Evolutionary conservation across 192 early-diverging fungal genomes (phyloP).

Genomic region (Backusella parvicylindrica): DNA sequence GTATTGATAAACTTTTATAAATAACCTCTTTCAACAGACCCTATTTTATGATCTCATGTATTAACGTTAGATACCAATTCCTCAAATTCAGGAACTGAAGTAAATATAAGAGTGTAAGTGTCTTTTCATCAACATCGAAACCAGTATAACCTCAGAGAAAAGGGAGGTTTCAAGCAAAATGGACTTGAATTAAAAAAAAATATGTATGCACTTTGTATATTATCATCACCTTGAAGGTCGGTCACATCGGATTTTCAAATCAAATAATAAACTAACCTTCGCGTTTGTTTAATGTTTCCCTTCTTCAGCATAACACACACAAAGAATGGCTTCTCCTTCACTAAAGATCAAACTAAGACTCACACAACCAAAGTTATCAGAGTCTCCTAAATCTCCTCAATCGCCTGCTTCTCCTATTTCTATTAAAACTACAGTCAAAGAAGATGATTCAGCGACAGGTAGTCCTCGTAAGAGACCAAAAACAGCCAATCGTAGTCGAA

Average conservation of each 20-base stretch:
- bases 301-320: not conserved
- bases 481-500: not conserved
- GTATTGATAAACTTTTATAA: no score
- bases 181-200: no score
- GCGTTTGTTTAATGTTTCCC: not conserved
- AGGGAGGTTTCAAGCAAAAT: no score
- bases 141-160: no score
- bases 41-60: no score
- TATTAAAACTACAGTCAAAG: not conserved
- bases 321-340: slow-evolving; percentile 6
- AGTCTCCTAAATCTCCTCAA: slow-evolving; percentile 6
- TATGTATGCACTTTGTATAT: no score
- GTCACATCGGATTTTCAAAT: slow-evolving; percentile 4
- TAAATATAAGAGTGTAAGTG: no score
- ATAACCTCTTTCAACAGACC: no score
- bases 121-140: no score
- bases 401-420: not conserved
- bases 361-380: not conserved
- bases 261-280: not conserved
- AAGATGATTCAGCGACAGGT: not conserved
- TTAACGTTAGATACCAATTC: no score
- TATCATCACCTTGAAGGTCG: not conserved
- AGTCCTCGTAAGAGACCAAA: slow-evolving; percentile 2
- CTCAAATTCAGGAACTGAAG: no score
- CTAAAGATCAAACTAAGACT: slow-evolving; percentile 17